Percentiles rank a stretch among this genome's conserved stretches.
phyloP scores from a whole-genome alignment of 495 filamentous ascomycete genomes.

The Parmelia sp. region DNA sequence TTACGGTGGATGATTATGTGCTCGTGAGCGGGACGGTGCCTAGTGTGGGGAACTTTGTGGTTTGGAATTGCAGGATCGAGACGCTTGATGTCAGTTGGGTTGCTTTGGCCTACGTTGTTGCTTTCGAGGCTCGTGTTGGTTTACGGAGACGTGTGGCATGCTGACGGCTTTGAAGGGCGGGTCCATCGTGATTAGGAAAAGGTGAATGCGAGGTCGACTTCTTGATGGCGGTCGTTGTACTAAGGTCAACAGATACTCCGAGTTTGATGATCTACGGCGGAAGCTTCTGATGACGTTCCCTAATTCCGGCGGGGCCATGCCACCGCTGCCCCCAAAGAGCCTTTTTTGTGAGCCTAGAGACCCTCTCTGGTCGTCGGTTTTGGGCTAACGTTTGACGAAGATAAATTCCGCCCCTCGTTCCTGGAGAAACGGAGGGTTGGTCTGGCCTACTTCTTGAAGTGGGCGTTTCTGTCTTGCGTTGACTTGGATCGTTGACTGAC shows the following conservation, averaged over 20 bases:
- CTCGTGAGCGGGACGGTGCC: conserved; percentile 56
- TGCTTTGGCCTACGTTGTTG: not conserved
- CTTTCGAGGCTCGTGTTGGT: conserved; percentile 6
- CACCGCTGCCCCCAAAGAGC: conserved; percentile 62
- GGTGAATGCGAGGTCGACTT: conserved; percentile 30
- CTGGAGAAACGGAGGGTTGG: conserved; percentile 59
- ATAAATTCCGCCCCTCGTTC: conserved; percentile 62
- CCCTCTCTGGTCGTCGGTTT: not conserved
- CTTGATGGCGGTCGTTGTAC: not conserved
- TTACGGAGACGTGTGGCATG: not conserved
- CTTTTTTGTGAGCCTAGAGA: conserved; percentile 51
- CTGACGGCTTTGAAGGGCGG: conserved; percentile 41
- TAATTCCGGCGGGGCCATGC: conserved; percentile 56
- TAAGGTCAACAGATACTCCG: conserved; percentile 53
- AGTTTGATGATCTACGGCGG: conserved; percentile 59
- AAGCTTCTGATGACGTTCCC: conserved; percentile 59
- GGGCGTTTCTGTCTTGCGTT: conserved; percentile 28
- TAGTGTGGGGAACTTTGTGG: conserved; percentile 63
- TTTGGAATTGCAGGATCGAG: conserved; percentile 66
- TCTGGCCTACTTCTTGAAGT: conserved; percentile 68
- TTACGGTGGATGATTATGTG: conserved; percentile 59
- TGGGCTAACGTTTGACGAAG: conserved; percentile 34
- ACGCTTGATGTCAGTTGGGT: conserved; percentile 56
- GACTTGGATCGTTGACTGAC: not conserved
- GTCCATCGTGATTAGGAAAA: conserved; percentile 54